Percentiles rank a stretch among this genome's conserved stretches.
phyloP scores from a whole-genome alignment of 257 asterid species.

The Eustoma russellianum region DNA sequence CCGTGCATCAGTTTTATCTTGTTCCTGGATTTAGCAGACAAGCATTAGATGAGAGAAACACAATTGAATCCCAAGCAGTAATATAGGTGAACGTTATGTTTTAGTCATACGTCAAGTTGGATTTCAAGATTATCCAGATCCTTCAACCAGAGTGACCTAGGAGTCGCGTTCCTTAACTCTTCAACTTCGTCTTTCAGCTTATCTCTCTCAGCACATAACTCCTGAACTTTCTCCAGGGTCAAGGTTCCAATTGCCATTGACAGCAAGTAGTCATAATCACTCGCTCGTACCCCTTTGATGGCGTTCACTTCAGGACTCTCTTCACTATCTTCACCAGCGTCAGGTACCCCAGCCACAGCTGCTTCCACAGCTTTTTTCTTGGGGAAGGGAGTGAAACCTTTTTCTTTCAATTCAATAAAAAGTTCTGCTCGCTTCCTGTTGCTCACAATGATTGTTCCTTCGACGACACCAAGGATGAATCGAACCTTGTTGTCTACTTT shows the following conservation, averaged over 20 bases:
- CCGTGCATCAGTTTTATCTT: conserved; percentile 29
- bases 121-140: conserved; percentile 75
- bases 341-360: conserved; percentile 52
- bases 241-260: conserved; percentile 76
- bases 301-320: conserved; percentile 32
- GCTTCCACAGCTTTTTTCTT: conserved; percentile 46
- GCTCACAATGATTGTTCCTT: conserved; percentile 78
- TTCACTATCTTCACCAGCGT: conserved; percentile 60
- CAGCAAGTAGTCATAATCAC: conserved; percentile 89
- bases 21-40: conserved; percentile 36
- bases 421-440: conserved; percentile 79
- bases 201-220: conserved; percentile 63
- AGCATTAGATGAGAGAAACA: neutral
- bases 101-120: conserved; percentile 52
- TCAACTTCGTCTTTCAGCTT: conserved; percentile 50
- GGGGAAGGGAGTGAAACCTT: conserved; percentile 87
- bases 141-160: conserved; percentile 54
- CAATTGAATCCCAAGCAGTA: too few relatives aligned
- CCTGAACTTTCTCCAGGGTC: conserved; percentile 70
- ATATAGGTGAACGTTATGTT: neutral
- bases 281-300: conserved; percentile 40
- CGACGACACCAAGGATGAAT: conserved; percentile 72
- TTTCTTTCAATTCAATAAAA: conserved; percentile 67
- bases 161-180: conserved; percentile 60
- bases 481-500: conserved; percentile 74